Evolutionary conservation across 805 yeast species (phyloP).

Genomic region (Teunomyces atbi): DNA sequence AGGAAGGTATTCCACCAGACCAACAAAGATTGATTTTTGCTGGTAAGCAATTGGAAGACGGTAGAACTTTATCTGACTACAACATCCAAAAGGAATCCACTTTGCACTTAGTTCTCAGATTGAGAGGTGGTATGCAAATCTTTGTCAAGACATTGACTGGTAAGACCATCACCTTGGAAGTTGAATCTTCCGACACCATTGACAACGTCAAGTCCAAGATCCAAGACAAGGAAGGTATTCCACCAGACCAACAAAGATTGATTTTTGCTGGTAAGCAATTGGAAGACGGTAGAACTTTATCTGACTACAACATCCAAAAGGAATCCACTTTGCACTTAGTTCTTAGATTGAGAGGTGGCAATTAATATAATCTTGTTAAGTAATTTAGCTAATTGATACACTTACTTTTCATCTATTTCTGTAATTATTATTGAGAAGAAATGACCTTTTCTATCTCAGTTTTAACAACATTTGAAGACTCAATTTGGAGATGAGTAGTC

Average conservation of each 20-base stretch:
- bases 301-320: conserved; percentile 98
- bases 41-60: conserved; percentile 96
- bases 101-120: conserved; percentile 60
- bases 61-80: conserved; percentile 95
- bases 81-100: conserved; percentile 98
- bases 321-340: conserved; percentile 95
- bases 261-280: conserved; percentile 97
- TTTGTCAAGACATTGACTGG: conserved; percentile 56
- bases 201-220: conserved; percentile 85
- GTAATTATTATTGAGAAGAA: neutral
- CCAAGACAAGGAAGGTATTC: conserved; percentile 97
- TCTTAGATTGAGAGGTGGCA: conserved; percentile 95
- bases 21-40: conserved; percentile 97
- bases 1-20: conserved; percentile 97
- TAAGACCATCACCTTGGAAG: conserved; percentile 82
- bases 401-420: neutral
- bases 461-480: conserved; percentile 16
- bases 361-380: conserved; percentile 20
- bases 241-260: conserved; percentile 96
- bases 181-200: conserved; percentile 95
- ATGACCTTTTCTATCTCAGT: conserved; percentile 13
- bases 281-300: conserved; percentile 93
- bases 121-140: conserved; percentile 57
- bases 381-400: conserved; percentile 6
- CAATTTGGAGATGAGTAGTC: conserved; percentile 14